Conservation (phyloP, 2,329 filamentous ascomycete species). For the Talaromyces rugulosus region DNA sequence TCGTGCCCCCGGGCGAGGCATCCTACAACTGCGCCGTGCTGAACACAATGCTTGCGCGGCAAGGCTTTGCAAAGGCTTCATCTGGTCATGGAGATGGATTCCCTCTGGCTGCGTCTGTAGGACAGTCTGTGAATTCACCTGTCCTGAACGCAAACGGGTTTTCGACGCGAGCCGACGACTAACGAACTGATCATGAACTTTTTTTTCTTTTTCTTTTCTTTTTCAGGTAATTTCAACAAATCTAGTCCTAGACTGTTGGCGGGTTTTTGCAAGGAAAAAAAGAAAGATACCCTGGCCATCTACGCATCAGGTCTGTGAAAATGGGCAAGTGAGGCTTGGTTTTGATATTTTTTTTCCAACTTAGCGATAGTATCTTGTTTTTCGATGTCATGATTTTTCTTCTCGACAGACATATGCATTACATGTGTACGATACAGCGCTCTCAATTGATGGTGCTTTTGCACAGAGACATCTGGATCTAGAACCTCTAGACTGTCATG, state of each 20-base stretch:
- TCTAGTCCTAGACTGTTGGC: background rate
- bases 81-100: constrained; percentile 39
- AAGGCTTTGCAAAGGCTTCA: constrained; percentile 67
- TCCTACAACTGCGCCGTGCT: constrained; percentile 86
- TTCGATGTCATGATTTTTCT: background rate
- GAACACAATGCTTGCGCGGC: constrained; percentile 81
- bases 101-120: constrained; percentile 26
- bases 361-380: background rate
- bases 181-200: background rate
- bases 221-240: background rate
- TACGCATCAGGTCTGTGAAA: background rate
- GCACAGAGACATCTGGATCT: background rate
- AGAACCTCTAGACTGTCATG: background rate
- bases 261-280: background rate
- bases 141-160: constrained; percentile 1
- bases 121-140: constrained; percentile 2
- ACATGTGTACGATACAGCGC: background rate
- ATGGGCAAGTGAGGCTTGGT: background rate
- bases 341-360: background rate
- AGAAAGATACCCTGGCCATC: background rate
- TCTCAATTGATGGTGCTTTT: background rate
- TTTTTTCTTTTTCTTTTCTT: background rate
- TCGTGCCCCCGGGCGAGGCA: constrained; percentile 85
- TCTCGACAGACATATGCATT: background rate
- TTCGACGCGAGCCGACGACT: constrained; percentile 2